Evolutionary conservation across 257 asterid species (phyloP).

Genomic region (Henckelia pumila): DNA sequence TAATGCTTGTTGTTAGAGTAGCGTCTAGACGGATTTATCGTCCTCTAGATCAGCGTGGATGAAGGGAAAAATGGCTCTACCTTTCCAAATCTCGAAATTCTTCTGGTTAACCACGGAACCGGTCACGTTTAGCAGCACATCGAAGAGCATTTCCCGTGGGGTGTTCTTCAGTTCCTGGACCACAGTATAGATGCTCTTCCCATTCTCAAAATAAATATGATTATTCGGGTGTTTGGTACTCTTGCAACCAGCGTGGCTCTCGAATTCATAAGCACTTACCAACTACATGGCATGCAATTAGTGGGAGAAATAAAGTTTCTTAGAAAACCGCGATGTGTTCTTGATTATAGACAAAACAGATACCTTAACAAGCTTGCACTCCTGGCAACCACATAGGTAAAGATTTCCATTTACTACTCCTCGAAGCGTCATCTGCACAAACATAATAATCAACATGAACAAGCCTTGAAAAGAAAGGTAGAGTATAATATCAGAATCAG

Average conservation of each 20-base stretch:
- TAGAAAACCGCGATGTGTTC: slow-evolving; percentile 4
- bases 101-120: slow-evolving; percentile 61
- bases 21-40: background rate
- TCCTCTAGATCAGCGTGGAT: background rate
- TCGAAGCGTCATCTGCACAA: slow-evolving; percentile 59
- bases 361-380: slow-evolving; percentile 70
- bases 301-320: slow-evolving; percentile 9
- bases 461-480: slow-evolving; percentile 1
- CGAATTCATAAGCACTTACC: slow-evolving; percentile 69
- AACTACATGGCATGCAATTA: slow-evolving; percentile 39
- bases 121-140: slow-evolving; percentile 46
- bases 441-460: slow-evolving; percentile 16
- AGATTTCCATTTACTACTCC: slow-evolving; percentile 70
- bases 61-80: slow-evolving; percentile 33
- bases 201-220: slow-evolving; percentile 74
- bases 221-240: slow-evolving; percentile 83
- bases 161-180: slow-evolving; percentile 73
- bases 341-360: background rate
- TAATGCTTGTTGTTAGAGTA: background rate
- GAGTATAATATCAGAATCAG: slow-evolving; percentile 5
- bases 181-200: slow-evolving; percentile 66
- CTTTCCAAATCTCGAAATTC: slow-evolving; percentile 67
- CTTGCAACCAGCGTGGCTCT: slow-evolving; percentile 77
- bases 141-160: slow-evolving; percentile 56
- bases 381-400: slow-evolving; percentile 70